Evolutionary conservation across 2,329 filamentous ascomycete genomes (phyloP).

Genomic region (Sphaerulina populicola): DNA sequence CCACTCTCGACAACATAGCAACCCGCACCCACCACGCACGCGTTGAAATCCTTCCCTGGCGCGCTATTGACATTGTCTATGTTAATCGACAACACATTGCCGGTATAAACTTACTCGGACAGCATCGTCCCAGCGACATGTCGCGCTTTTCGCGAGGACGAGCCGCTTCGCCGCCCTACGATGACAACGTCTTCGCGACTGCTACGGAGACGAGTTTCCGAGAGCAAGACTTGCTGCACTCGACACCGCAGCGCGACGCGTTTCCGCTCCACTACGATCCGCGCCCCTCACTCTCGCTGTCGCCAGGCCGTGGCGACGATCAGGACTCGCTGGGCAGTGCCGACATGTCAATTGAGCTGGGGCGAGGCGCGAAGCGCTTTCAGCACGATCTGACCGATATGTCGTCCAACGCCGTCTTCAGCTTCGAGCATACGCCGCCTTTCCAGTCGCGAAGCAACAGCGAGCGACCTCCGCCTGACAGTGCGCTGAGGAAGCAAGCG

Average conservation of each 20-base stretch:
- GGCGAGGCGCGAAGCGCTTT: constrained; percentile 42
- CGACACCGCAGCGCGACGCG: constrained; percentile 18
- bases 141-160: constrained; percentile 10
- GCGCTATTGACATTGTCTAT: background rate
- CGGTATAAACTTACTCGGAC: background rate
- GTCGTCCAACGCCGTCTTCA: constrained; percentile 45
- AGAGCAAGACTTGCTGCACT: constrained; percentile 18
- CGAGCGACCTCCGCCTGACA: constrained; percentile 29
- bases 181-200: constrained; percentile 15
- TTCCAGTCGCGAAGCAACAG: constrained; percentile 23
- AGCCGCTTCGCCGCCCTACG: constrained; percentile 11
- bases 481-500: constrained; percentile 39
- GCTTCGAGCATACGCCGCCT: constrained; percentile 41
- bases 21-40: background rate
- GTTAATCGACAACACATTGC: background rate
- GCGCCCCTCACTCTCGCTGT: constrained; percentile 7
- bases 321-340: constrained; percentile 32
- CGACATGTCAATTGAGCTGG: constrained; percentile 50
- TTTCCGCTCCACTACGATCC: constrained; percentile 22
- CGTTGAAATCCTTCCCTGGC: background rate
- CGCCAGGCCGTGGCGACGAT: constrained; percentile 12
- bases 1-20: background rate
- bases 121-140: background rate
- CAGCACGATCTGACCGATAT: constrained; percentile 39
- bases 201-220: constrained; percentile 20